phyloP scores from a whole-genome alignment of 2,329 filamentous ascomycete genomes.

The Colletotrichum lindemuthianum region DNA sequence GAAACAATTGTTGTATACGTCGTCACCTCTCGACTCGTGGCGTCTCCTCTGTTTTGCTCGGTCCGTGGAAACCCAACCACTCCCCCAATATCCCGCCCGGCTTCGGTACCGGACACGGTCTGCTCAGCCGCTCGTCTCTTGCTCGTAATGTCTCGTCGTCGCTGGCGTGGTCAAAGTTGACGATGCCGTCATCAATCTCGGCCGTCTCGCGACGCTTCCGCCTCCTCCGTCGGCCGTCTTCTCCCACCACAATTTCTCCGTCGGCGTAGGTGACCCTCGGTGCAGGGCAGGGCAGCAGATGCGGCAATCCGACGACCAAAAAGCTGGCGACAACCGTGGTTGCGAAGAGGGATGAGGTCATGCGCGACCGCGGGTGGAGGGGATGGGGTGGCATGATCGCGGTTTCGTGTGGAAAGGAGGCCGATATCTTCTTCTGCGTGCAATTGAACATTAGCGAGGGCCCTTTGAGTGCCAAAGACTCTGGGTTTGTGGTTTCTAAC shows the following conservation, averaged over 20 bases:
- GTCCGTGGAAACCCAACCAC: slow-evolving; percentile 73
- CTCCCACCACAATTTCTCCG: slow-evolving; percentile 61
- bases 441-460: slow-evolving; percentile 26
- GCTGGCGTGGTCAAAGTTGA: slow-evolving; percentile 56
- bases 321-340: slow-evolving; percentile 92
- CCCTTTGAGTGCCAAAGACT: no score
- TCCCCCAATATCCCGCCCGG: slow-evolving; percentile 81
- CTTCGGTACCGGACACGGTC: slow-evolving; percentile 94
- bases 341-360: slow-evolving; percentile 94
- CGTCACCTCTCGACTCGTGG: slow-evolving; percentile 21
- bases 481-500: slow-evolving; percentile 4
- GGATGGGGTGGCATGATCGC: slow-evolving; percentile 77
- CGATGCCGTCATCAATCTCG: slow-evolving; percentile 57
- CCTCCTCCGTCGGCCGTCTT: slow-evolving; percentile 56
- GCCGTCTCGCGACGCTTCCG: slow-evolving; percentile 50
- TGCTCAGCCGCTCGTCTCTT: slow-evolving; percentile 57
- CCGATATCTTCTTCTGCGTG: slow-evolving; percentile 3
- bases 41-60: slow-evolving; percentile 22
- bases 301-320: slow-evolving; percentile 89
- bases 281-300: slow-evolving; percentile 90
- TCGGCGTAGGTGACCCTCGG: slow-evolving; percentile 81
- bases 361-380: slow-evolving; percentile 91
- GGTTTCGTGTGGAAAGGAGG: slow-evolving; percentile 26
- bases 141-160: slow-evolving; percentile 46
- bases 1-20: slow-evolving; percentile 25